Evolutionary conservation across 2,329 filamentous ascomycete genomes (phyloP).

Genomic region (Alternaria panax): DNA sequence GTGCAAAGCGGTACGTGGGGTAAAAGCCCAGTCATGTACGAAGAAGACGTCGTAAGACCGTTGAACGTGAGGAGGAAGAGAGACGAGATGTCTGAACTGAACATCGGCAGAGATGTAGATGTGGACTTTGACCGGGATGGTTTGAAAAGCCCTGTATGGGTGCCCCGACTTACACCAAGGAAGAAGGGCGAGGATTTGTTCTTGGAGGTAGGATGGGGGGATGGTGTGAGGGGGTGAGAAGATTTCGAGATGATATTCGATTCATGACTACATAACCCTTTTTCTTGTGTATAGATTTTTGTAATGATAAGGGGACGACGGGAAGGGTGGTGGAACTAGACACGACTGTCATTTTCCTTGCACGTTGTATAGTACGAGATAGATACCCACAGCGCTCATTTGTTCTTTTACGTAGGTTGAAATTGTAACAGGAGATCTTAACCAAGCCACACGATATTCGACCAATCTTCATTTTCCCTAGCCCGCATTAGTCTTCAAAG

Average conservation of each 20-base stretch:
- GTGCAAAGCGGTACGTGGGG: constrained; percentile 38
- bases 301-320: background rate
- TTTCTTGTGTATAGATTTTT: constrained; percentile 18
- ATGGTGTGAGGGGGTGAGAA: constrained; percentile 5
- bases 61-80: constrained; percentile 32
- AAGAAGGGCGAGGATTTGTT: constrained; percentile 71
- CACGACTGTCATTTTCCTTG: constrained; percentile 13
- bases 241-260: background rate
- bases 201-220: constrained; percentile 48
- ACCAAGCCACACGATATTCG: background rate
- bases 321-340: background rate
- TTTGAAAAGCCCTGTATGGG: constrained; percentile 62
- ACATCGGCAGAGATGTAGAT: constrained; percentile 26
- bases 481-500: background rate
- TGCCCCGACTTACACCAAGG: constrained; percentile 71
- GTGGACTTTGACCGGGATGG: constrained; percentile 28
- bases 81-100: constrained; percentile 28
- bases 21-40: constrained; percentile 39
- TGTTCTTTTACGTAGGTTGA: background rate
- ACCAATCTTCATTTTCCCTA: background rate
- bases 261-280: constrained; percentile 8
- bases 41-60: constrained; percentile 32
- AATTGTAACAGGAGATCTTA: background rate
- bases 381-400: constrained; percentile 20
- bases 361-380: constrained; percentile 15